phyloP scores from a whole-genome alignment of 495 filamentous ascomycete species.

The Tuber brumale region DNA sequence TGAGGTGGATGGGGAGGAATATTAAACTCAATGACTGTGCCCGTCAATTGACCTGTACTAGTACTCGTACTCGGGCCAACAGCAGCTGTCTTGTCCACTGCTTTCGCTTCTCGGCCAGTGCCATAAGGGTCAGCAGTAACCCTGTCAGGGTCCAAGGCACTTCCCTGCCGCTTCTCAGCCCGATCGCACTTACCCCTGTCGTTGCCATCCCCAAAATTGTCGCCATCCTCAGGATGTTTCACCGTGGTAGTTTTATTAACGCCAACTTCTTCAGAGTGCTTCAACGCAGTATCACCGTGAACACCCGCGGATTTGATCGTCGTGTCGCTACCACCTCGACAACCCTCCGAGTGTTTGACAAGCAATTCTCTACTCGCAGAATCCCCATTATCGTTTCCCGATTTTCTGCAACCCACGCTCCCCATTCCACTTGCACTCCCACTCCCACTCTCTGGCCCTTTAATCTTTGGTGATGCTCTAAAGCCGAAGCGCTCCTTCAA shows the following conservation, averaged over 20 bases:
- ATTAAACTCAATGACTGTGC: not conserved
- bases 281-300: not conserved
- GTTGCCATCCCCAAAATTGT: not conserved
- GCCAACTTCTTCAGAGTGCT: not conserved
- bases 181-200: not conserved
- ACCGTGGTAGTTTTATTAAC: not conserved
- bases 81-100: not conserved
- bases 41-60: not conserved
- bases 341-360: not conserved
- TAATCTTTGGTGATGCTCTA: not conserved
- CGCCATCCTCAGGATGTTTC: slow-evolving; percentile 2
- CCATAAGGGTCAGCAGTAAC: not conserved
- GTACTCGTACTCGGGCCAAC: not conserved
- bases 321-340: not conserved
- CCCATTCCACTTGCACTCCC: not conserved
- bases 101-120: not conserved
- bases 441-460: not conserved
- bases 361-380: not conserved
- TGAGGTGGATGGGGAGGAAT: not conserved
- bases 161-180: not conserved
- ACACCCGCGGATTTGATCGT: not conserved
- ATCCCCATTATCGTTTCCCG: not conserved
- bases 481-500: not conserved
- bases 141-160: not conserved
- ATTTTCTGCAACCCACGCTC: not conserved